Conservation (phyloP, 2,329 filamentous ascomycete genomes). For the Pestalotiopsis fici region DNA sequence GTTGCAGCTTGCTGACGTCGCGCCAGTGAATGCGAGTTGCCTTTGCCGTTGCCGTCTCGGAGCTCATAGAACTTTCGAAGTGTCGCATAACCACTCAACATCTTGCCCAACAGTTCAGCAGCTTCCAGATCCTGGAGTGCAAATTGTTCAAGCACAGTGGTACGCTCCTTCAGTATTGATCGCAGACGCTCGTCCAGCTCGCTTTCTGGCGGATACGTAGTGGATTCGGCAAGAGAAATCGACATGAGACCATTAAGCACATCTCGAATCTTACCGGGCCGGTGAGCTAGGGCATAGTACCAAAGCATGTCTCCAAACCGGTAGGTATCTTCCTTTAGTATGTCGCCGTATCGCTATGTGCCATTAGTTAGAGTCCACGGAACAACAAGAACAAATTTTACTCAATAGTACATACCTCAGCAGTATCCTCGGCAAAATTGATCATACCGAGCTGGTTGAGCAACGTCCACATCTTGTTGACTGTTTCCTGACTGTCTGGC, state of each 20-base stretch:
- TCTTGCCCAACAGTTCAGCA: constrained; percentile 78
- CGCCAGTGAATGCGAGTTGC: constrained; percentile 50
- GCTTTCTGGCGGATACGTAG: constrained; percentile 70
- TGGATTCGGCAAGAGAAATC: constrained; percentile 83
- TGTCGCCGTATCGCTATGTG: constrained; percentile 78
- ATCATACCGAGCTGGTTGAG: constrained; percentile 78
- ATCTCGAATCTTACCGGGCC: constrained; percentile 75
- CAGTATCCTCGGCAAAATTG: constrained; percentile 76
- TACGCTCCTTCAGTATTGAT: constrained; percentile 70
- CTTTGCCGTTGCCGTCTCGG: constrained; percentile 61
- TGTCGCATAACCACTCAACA: constrained; percentile 90
- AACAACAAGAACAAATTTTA: background rate
- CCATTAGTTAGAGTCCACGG: constrained; percentile 23
- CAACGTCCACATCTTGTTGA: constrained; percentile 80
- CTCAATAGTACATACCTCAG: constrained; percentile 69
- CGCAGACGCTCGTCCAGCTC: constrained; percentile 75
- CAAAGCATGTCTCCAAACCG: constrained; percentile 85
- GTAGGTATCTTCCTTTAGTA: constrained; percentile 70
- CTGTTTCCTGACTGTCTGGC: constrained; percentile 67
- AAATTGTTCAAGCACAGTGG: constrained; percentile 69
- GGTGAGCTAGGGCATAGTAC: constrained; percentile 87
- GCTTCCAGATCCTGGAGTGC: constrained; percentile 78
- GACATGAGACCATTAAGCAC: constrained; percentile 86
- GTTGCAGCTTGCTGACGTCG: constrained; percentile 70
- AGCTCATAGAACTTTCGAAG: constrained; percentile 87